Evolutionary conservation across 2,329 filamentous ascomycete genomes (phyloP), one percentile per base, ranked within the genome.

Genomic region (Colletotrichum tofieldiae): DNA sequence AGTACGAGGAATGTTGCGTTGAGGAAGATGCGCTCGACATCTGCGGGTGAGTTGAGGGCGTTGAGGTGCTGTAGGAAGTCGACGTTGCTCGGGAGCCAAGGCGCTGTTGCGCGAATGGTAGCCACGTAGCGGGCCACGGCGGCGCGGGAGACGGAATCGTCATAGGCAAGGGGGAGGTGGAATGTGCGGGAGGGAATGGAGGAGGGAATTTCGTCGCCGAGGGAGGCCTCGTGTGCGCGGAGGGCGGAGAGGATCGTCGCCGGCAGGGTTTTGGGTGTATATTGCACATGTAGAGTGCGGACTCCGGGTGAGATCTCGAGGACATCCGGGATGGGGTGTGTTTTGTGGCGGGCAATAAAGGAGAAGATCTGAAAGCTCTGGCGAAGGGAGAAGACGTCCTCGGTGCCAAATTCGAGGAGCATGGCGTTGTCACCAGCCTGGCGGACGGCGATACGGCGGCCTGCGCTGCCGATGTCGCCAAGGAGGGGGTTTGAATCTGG

Each of bases 81-180:
- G 51, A 91, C 83, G 65, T 92, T 92, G 74, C 89, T 88, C 0
- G 91, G 91, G 0, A 92, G 82, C 76, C 91, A 93, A 0, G 88
- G 86, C 0, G 91, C 91, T 60, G 90, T 86, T 1, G 87, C 85
- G 8, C 91, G 85, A 73, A 91, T 89, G 0, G 89, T 92, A 32
- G 88, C 87, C 77, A 87, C 87, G 78, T 93, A 93, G 4, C 90
- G 85, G 56, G 88, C 81, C 0, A 90, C 85, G 0, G 90, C 90
- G 43, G 88, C 85, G 26, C 84, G 77, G 67, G 79, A 80, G n/a
- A 80, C 78, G 20, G 74, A 75, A 67, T 84, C 82, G 51, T 85
- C 77, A 66, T 84, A 82, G 9, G 81, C 80, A 41, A 85, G 76
- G 0, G 83, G 84, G 2, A 85, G 77, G 16, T 75, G 74, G 5